phyloP scores from a whole-genome alignment of 345 rosid genomes.

The Eucalyptus regnans region DNA sequence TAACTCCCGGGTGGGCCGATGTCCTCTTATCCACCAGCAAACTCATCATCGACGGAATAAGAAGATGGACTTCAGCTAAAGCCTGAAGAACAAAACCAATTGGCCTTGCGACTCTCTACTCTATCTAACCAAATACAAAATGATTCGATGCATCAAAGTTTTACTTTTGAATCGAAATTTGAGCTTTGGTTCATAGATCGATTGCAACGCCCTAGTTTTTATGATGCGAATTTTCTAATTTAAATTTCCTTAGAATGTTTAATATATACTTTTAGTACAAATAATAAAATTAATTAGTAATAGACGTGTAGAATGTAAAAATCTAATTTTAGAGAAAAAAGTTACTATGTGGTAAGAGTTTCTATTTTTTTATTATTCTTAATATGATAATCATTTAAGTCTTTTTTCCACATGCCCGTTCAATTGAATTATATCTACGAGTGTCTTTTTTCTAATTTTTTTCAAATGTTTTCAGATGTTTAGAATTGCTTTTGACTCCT shows the following conservation, averaged over 20 bases:
- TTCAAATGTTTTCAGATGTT: neutral
- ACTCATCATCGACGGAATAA: neutral
- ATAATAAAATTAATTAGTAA: neutral
- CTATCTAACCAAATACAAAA: neutral
- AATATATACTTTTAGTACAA: neutral
- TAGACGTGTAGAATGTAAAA: neutral
- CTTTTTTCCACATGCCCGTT: neutral
- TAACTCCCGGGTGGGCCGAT: neutral
- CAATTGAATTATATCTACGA: neutral
- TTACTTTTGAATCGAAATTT: neutral
- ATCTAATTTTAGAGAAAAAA: neutral
- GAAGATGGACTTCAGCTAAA: neutral
- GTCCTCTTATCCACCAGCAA: neutral
- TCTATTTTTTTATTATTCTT: neutral
- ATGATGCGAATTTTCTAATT: neutral
- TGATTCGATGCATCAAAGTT: neutral
- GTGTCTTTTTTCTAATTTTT: neutral
- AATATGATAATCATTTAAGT: neutral
- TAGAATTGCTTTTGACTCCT: neutral
- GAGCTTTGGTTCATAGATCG: slow-evolving; percentile 24
- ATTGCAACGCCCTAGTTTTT: neutral
- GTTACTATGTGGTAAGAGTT: neutral
- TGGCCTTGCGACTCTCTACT: neutral
- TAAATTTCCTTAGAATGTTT: neutral
- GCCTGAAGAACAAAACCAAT: neutral